Evolutionary conservation across 2,329 filamentous ascomycete genomes (phyloP), one percentile per base, ranked within the genome.

Genomic region (Pyrenophora graminea): DNA sequence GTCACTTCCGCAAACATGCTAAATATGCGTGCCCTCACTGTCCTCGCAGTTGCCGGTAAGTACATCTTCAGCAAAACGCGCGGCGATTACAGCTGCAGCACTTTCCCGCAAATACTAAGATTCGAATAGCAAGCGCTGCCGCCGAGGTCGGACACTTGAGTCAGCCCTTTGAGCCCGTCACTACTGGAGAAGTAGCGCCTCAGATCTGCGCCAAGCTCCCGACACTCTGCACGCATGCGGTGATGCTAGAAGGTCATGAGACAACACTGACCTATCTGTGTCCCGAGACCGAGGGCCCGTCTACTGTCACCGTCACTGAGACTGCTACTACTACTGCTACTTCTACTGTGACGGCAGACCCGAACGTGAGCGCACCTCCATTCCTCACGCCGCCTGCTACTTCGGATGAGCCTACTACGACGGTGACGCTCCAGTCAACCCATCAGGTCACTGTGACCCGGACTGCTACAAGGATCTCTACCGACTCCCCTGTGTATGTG

Each of bases 241-340:
- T 43, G 12, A 47, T 58, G 47, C 39, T 66, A 21, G 33, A 47
- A 8, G 62, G 62, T 13, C 17, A 38, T 15, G 45, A 55, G n/a
- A 66, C 53, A 4, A 58, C 40, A n/a, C 32, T 66, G 18, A 65
- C 63, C 27, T 67, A 65, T 30, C 42, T 66, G 6, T 67, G 64
- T 33, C 55, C 62, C 6, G 48, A 55, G 45, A 45, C 43, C 6
- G 7, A 48, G 21, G 54, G 45, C 2, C 56, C 33, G 1, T 48
- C 54, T 13, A 59, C 53, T 3, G 46, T 63, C 30, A 64, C 59
- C 9, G 44, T 59, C 42, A 67, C 62, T 10, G 50, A 42, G 21
- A 67, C 59, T 8, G 49, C 51, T 3, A 67, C 62, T 10, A 51
- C 44, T 18, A 67, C 59, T 8, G 49, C 51, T 2, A 64, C 62